Percentiles rank a stretch among this genome's conserved stretches.
Evolutionary conservation across 2,329 filamentous ascomycete species (phyloP).

Genomic region (Ophiocordyceps unilateralis): DNA sequence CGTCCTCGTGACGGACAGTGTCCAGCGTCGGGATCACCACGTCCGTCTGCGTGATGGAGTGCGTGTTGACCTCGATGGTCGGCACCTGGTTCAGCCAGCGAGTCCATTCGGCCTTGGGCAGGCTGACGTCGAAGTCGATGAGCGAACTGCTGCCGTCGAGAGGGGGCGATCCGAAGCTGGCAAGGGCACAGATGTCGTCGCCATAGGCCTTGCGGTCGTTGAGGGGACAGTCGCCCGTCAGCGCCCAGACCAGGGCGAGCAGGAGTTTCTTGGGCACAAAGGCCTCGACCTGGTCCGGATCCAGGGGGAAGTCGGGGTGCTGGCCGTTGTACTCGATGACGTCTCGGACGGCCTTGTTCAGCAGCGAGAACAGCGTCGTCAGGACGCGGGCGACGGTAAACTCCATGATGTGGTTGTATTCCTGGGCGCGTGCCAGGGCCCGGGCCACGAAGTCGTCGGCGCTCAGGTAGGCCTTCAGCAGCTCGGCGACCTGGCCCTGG

Average conservation of each 20-base stretch:
- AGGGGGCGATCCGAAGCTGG: conserved; percentile 71
- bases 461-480: conserved; percentile 59
- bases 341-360: conserved; percentile 86
- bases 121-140: conserved; percentile 84
- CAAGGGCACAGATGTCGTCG: conserved; percentile 64
- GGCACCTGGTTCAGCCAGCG: conserved; percentile 93
- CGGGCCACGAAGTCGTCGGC: conserved; percentile 67
- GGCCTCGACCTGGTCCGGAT: conserved; percentile 73
- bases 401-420: conserved; percentile 95
- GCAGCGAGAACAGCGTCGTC: conserved; percentile 81
- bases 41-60: conserved; percentile 94
- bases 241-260: conserved; percentile 82
- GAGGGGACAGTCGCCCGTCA: conserved; percentile 88
- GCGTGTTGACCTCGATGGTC: conserved; percentile 89
- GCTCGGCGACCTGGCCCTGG: conserved; percentile 63
- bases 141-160: conserved; percentile 65
- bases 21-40: conserved; percentile 96
- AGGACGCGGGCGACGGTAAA: conserved; percentile 84
- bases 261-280: conserved; percentile 91
- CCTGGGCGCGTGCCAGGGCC: conserved; percentile 57
- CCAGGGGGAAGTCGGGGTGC: conserved; percentile 84
- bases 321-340: conserved; percentile 92
- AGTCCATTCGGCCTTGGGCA: conserved; percentile 78
- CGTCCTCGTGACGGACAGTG: conserved; percentile 92
- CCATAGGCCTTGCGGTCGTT: conserved; percentile 77